Base-by-base conservation (phyloP, 1,284 basidiomycete genomes). In the Microbotryum scabiosae region DNA sequence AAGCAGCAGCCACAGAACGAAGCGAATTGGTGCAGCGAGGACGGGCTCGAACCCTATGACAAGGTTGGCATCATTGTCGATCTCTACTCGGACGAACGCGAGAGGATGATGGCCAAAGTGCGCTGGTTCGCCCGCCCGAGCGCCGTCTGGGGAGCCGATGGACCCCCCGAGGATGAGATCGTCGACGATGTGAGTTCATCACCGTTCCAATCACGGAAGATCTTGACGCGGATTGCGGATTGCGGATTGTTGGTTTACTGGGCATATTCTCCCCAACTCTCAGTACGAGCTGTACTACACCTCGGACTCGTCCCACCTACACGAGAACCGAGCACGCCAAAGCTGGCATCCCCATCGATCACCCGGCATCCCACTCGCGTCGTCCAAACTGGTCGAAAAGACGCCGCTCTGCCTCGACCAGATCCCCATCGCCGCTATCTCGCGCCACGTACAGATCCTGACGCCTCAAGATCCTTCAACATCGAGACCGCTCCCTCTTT, bases 261-360 rank as follows among this genome's bases (percentile, higher is more conserved):
- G 6, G 18, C 23, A 20, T 14, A n/a, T 25, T 25, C 49, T 10
- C 14, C 2, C 5, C 5, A 5, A 12, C 9, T 6, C 6, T 2
- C 62, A 68, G 67, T 64, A 63, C 57, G 67, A 69, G 32, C 52
- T 69, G 7, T 69, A 69, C 25, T 69, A 64, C 51, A 65, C 67
- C 5, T 41, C 59, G 32, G 67, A 69, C 55, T 69, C 67, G 57
- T 60, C 61, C 1, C 55, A 61, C 26, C 49, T 67, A 2, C 25
- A 52, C 5, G 67, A 69, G 44, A 32, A n/a, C 54, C 10, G 54
- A 53, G 10, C 57, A 47, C 48, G 25, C 60, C 25, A 60, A 54
- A 9, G 54, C 54, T n/a, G 51, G 51, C 36, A n/a, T 8, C 23
- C 47, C 1, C 10, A 32, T 14, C 45, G 23, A 41, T 32, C 50